Percentiles rank a stretch among this genome's conserved stretches.
These are phyloP conservation scores for Fraxinus quadrangulata DNA, from an alignment of 257 asterid genomes.

Conservation along the genomic window DNA sequence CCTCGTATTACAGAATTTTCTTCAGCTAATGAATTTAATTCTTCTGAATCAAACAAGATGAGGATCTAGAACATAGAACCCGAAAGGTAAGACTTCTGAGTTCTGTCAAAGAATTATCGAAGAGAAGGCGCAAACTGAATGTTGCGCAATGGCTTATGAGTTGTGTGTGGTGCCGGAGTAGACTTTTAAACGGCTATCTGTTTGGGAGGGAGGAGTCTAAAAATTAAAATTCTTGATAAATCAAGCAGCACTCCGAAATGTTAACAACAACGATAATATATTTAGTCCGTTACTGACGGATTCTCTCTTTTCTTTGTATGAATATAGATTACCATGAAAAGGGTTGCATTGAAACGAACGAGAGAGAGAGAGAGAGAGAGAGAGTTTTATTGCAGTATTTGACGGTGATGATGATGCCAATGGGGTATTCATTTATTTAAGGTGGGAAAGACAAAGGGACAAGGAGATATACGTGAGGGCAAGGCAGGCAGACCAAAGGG, in stretches of 20 bases:
- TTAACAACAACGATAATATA: not conserved
- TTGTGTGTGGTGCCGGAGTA: not conserved
- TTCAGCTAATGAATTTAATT: not conserved
- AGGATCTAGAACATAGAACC: not conserved
- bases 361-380: not conserved
- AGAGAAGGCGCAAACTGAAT: not conserved
- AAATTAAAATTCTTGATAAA: not conserved
- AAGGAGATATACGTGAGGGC: constrained; percentile 1
- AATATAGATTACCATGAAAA: not conserved
- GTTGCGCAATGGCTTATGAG: not conserved
- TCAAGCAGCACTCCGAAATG: not conserved
- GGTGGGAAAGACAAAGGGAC: not conserved
- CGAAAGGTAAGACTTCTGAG: not conserved
- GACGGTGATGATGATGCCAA: not conserved
- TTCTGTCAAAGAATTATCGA: not conserved
- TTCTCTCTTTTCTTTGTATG: not conserved
- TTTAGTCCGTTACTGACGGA: not conserved
- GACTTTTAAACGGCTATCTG: not conserved
- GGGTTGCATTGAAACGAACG: not conserved
- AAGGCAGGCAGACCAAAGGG: not conserved
- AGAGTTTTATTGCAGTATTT: not conserved
- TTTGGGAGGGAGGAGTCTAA: not conserved
- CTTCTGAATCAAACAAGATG: not conserved
- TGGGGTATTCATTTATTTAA: not conserved
- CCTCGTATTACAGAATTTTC: constrained; percentile 23